Evolutionary conservation across 768 basidiomycete genomes (phyloP), one percentile per base, ranked within the genome.

Genomic region (Ramaria rubella): DNA sequence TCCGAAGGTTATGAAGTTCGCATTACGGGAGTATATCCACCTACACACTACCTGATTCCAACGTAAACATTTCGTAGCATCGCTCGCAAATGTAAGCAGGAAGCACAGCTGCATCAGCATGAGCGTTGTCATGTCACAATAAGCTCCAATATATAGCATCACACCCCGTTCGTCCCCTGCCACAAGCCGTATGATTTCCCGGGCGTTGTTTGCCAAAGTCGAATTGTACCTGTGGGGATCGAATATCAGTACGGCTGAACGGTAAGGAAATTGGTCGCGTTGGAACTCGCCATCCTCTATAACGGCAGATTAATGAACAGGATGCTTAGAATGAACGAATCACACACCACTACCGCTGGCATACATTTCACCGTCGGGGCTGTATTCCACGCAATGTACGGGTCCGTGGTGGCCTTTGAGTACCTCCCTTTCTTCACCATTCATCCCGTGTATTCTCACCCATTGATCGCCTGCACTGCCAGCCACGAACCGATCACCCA

Each of bases 351-450:
- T 94, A 50, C 95, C 96, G 65, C 90, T 94, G 33, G 95, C 95
- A 69, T 91, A 98, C 77, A 96, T 81, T 75, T 98, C 96, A 23
- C 95, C 95, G 68, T 98, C 95, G 0, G 95, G 95, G 66, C 88
- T 91, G 70, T 86, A 95, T 64, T 90, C 87, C 46, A 95, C 87
- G 54, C 90, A 91, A 64, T 95, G 93, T 17, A 98, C 94, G 19
- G 95, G 94, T 23, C 95, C 96, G 67, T 98, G 96, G 66, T 98
- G 96, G 4, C 95, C 95, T 70, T 96, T 95, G 57, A 94, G 78
- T 29, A 96, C 81, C 57, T 97, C 95, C 60, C 81, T 73, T 73
- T 99, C 94, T 69, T 87, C 85, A 1, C 95, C 96, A 30, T 87
- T 81, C 66, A 94, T 83, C 15, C 87, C 87, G 68, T 98, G 93